Evolutionary conservation across 768 basidiomycete genomes (phyloP).

Genomic region (Cyclocybe aegerita): DNA sequence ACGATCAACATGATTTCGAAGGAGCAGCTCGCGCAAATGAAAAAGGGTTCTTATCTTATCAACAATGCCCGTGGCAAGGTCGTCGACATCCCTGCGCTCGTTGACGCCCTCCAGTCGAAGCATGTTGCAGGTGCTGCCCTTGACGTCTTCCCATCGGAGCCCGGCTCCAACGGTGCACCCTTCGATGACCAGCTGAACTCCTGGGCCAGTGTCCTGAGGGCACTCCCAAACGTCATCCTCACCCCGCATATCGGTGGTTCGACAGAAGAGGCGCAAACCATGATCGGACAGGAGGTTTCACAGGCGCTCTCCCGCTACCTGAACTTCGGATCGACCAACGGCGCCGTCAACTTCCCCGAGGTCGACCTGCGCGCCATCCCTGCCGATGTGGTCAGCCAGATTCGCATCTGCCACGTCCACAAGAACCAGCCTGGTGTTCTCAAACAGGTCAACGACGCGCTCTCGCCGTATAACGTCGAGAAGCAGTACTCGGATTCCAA

Average conservation of each 20-base stretch:
- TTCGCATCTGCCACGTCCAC: slow-evolving; percentile 95
- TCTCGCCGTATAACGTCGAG: slow-evolving; percentile 96
- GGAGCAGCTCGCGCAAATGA: slow-evolving; percentile 84
- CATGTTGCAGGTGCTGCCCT: slow-evolving; percentile 88
- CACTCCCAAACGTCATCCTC: slow-evolving; percentile 87
- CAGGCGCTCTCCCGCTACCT: slow-evolving; percentile 85
- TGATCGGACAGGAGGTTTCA: slow-evolving; percentile 96
- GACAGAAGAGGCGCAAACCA: slow-evolving; percentile 96
- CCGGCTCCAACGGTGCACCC: slow-evolving; percentile 83
- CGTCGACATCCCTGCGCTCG: slow-evolving; percentile 91
- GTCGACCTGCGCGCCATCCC: slow-evolving; percentile 94
- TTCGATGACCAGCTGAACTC: slow-evolving; percentile 89
- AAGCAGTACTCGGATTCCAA: slow-evolving; percentile 99
- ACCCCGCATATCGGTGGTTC: slow-evolving; percentile 99
- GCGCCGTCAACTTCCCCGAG: slow-evolving; percentile 99
- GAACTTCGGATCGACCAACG: slow-evolving; percentile 86
- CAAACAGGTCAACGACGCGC: slow-evolving; percentile 88
- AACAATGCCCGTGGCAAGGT: slow-evolving; percentile 97
- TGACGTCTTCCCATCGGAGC: slow-evolving; percentile 95
- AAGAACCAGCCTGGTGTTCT: slow-evolving; percentile 95
- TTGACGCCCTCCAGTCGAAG: slow-evolving; percentile 76
- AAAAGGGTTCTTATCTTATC: slow-evolving; percentile 91
- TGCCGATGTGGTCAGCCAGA: slow-evolving; percentile 73
- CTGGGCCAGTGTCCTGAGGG: slow-evolving; percentile 77
- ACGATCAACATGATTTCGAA: slow-evolving; percentile 91